Evolutionary conservation across 257 asterid species (phyloP).

Genomic region (Apocynum venetum): DNA sequence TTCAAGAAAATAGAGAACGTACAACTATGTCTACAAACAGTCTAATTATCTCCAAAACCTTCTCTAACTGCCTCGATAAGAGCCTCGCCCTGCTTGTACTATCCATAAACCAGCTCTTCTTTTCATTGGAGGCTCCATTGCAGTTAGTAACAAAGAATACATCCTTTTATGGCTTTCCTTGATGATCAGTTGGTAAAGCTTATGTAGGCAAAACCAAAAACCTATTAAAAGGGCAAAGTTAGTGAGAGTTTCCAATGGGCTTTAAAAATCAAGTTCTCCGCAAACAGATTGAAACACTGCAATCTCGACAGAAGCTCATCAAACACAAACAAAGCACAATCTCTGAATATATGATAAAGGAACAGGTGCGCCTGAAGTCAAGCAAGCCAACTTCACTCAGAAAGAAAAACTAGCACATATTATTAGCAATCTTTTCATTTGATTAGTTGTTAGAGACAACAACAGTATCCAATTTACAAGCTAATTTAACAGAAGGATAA

Average conservation of each 20-base stretch:
- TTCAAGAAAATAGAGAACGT: constrained; percentile 29
- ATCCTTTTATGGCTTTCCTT: constrained; percentile 38
- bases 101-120: constrained; percentile 84
- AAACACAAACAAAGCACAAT: background rate
- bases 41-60: constrained; percentile 24
- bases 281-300: background rate
- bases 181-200: constrained; percentile 11
- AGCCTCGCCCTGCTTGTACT: constrained; percentile 94
- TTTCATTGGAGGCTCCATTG: constrained; percentile 83
- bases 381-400: constrained; percentile 6
- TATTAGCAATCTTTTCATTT: background rate
- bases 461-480: background rate
- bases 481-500: background rate
- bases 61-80: constrained; percentile 85
- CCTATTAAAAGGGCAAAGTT: constrained; percentile 21
- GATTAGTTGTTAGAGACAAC: background rate
- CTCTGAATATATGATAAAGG: background rate
- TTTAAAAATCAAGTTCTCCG: constrained; percentile 1
- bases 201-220: constrained; percentile 21
- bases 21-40: constrained; percentile 18
- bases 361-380: constrained; percentile 6
- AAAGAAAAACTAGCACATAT: background rate
- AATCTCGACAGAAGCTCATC: constrained; percentile 5
- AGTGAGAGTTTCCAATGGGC: constrained; percentile 3
- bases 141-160: constrained; percentile 48